These are phyloP conservation scores for Aleurites moluccanus DNA, from an alignment of 441 rosid genomes.

Conservation along the genomic window DNA sequence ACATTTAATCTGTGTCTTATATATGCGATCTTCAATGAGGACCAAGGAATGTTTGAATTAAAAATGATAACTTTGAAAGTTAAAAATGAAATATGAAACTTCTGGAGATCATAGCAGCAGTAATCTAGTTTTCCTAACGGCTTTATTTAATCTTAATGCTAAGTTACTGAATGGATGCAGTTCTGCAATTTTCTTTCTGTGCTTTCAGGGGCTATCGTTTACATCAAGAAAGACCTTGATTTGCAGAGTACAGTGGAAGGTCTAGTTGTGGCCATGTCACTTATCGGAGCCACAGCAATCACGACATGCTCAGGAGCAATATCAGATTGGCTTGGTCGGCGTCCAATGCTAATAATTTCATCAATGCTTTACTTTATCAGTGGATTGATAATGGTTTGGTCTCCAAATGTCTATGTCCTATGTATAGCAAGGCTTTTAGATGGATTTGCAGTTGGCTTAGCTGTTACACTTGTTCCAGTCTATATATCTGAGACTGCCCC, in stretches of 20 bases:
- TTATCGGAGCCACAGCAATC: conserved; percentile 77
- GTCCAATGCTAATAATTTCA: conserved; percentile 72
- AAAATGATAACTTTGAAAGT: background rate
- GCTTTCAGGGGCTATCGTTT: conserved; percentile 56
- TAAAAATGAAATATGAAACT: background rate
- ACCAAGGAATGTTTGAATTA: background rate
- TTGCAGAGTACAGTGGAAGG: conserved; percentile 69
- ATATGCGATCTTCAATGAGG: conserved; percentile 9
- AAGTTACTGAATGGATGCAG: conserved; percentile 5
- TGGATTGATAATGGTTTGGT: conserved; percentile 79
- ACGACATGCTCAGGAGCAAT: conserved; percentile 83
- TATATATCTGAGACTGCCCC: conserved; percentile 96
- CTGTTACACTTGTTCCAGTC: conserved; percentile 73
- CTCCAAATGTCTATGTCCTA: conserved; percentile 77
- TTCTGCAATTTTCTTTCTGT: conserved; percentile 14
- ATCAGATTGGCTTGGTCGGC: conserved; percentile 74
- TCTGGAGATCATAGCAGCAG: background rate
- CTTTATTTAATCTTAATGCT: background rate
- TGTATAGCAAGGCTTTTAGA: conserved; percentile 72
- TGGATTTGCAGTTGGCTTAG: conserved; percentile 82
- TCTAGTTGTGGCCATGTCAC: conserved; percentile 82
- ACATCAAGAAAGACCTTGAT: conserved; percentile 62
- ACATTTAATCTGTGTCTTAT: background rate
- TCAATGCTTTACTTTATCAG: conserved; percentile 67
- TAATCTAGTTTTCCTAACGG: background rate